Evolutionary conservation across 225 moss, liverwort and hornwort genomes (phyloP).

Genomic region (Asterella californica): DNA sequence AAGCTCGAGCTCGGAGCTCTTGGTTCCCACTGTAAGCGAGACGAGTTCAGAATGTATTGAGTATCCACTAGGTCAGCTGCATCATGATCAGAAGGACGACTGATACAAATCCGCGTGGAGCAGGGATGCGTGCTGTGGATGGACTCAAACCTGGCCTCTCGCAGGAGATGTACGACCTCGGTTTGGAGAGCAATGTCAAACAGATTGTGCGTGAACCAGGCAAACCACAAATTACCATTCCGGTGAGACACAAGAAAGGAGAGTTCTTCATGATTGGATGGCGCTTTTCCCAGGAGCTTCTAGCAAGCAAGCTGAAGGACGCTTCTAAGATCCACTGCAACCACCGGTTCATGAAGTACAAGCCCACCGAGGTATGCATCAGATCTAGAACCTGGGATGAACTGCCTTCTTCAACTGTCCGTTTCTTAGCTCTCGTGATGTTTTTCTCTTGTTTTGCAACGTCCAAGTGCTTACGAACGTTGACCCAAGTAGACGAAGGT

Average conservation of each 20-base stretch:
- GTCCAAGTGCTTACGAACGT: neutral
- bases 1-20: too few species aligned
- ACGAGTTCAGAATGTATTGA: too few species aligned
- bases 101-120: neutral
- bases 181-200: conserved; percentile 14
- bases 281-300: conserved; percentile 33
- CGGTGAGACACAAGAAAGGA: conserved; percentile 27
- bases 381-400: neutral
- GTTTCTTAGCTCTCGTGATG: too few species aligned
- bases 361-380: conserved; percentile 24
- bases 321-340: conserved; percentile 31
- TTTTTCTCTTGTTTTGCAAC: neutral
- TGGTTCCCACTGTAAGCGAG: too few species aligned
- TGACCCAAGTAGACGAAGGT: too few species aligned
- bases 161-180: conserved; percentile 23
- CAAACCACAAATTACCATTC: conserved; percentile 16
- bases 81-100: too few species aligned
- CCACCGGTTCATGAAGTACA: conserved; percentile 45
- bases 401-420: neutral
- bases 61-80: too few species aligned
- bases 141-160: conserved; percentile 43
- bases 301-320: conserved; percentile 26
- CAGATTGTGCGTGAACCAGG: neutral
- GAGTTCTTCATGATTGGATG: conserved; percentile 50
- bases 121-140: conserved; percentile 52